Evolutionary conservation across 331 rosid genomes (phyloP), one percentile per base, ranked within the genome.

Genomic region (Rhamnella rubrinervis): DNA sequence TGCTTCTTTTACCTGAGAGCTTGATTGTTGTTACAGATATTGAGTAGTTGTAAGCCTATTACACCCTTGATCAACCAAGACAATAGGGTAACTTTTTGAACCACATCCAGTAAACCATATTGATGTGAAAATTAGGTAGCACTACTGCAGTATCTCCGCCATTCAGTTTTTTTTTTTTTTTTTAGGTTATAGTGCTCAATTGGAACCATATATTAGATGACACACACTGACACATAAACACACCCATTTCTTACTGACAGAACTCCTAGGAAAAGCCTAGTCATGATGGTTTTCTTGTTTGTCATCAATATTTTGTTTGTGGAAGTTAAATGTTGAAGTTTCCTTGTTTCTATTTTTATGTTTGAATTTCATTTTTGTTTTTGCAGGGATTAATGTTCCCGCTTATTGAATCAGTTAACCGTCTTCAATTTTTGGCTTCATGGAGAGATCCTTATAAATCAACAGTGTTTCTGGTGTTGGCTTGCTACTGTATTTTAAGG

Each of bases 311-410:
- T 7, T 25, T 46, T 46, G 39, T 62, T 18, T 55, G 37, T 63
- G 10, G 49, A 35, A 56, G 62, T 20, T 41, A 55, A 52, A 50
- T 58, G 67, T 61, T 47, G 51, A 56, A 70, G 19, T 62, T 61
- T 21, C 31, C 46, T 20, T 63, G 59, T 18, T 72, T 77, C 75
- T 67, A 12, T 18, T 66, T 76, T 31, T 78, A 60, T 57, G 12
- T 25, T 63, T 37, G 63, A 61, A 75, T 65, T 49, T 59, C 13
- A 60, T 67, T 77, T 71, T 74, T 74, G 74, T 78, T n/a, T 58
- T 74, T 82, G 87, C 75, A 91, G 98, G 98, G 88, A 81, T 83
- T 93, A 68, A 83, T 88, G 63, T 85, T 74, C 78, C 97, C 98
- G 0, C 72, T 82, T 78, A 71, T 88, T 59, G 84, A 73, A 72